A percentile compares a stretch with the other conserved stretches of the same genome.
Evolutionary conservation across 2,329 filamentous ascomycete species (phyloP).

Genomic region (Botrytis aclada): DNA sequence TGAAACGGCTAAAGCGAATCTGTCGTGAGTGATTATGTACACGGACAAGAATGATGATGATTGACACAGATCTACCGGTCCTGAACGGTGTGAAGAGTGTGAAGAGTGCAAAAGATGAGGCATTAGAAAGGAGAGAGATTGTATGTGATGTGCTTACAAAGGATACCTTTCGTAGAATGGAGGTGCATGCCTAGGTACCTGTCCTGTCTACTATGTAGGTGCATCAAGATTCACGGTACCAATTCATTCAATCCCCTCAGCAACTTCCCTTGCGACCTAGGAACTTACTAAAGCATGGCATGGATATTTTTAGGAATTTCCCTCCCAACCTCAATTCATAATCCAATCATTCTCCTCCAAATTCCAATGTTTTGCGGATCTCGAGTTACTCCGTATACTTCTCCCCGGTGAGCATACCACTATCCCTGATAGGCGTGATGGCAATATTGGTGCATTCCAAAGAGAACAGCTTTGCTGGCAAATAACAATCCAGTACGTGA

Average conservation of each 20-base stretch:
- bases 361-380: not conserved
- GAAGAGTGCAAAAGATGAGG: too few species aligned
- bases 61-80: not conserved
- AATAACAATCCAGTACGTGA: not conserved
- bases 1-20: not conserved
- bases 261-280: not conserved
- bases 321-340: not conserved
- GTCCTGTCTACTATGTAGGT: too few species aligned
- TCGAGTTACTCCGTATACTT: not conserved
- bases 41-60: not conserved
- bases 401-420: not conserved
- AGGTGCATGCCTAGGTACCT: not conserved
- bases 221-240: not conserved
- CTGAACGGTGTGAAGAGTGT: not conserved
- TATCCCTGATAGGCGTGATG: not conserved
- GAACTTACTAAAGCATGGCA: too few species aligned
- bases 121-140: not conserved
- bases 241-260: not conserved
- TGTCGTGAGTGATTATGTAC: not conserved
- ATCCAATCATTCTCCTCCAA: not conserved
- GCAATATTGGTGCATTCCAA: not conserved
- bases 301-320: conserved; percentile 2
- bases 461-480: too few species aligned
- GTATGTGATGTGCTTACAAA: not conserved
- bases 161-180: not conserved